These are phyloP conservation scores for Tremella mesenterica DNA, from an alignment of 768 basidiomycete species.

Conservation along the genomic window DNA sequence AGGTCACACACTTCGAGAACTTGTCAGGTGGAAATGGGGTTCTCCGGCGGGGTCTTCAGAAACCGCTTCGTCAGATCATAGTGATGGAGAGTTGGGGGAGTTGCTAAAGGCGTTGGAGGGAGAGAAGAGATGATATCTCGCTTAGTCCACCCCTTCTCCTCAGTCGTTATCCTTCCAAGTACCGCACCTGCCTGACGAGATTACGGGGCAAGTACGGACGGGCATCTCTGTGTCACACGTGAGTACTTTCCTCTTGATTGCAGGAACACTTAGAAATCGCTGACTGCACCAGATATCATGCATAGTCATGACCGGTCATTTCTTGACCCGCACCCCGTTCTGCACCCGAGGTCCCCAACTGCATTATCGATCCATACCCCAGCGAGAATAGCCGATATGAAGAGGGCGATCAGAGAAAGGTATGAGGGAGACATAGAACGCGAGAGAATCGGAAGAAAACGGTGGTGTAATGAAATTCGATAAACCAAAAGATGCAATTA, in stretches of 20 bases:
- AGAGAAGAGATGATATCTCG: background rate
- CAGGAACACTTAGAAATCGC: background rate
- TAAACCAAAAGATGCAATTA: background rate
- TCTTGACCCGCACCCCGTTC: slow-evolving; percentile 28
- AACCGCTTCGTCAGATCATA: slow-evolving; percentile 6
- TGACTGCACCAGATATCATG: too few species aligned
- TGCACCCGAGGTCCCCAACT: slow-evolving; percentile 40
- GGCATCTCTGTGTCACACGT: too few species aligned
- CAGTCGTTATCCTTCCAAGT: too few species aligned
- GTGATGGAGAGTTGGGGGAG: slow-evolving; percentile 29
- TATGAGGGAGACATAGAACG: background rate
- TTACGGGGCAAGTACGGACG: too few species aligned
- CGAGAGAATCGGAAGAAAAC: background rate
- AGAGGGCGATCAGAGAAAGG: background rate
- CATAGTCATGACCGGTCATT: background rate
- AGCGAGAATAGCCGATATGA: background rate
- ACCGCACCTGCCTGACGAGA: too few species aligned
- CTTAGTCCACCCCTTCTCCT: too few species aligned
- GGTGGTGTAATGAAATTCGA: too few species aligned
- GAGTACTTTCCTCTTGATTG: background rate
- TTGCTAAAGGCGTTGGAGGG: slow-evolving; percentile 31
- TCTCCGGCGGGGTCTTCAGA: slow-evolving; percentile 5
- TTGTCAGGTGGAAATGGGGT: slow-evolving; percentile 39
- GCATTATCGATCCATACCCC: background rate
- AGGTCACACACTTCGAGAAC: slow-evolving; percentile 40